Conservation (phyloP, 2,329 filamentous ascomycete species). For the Thielaviopsis musarum region DNA sequence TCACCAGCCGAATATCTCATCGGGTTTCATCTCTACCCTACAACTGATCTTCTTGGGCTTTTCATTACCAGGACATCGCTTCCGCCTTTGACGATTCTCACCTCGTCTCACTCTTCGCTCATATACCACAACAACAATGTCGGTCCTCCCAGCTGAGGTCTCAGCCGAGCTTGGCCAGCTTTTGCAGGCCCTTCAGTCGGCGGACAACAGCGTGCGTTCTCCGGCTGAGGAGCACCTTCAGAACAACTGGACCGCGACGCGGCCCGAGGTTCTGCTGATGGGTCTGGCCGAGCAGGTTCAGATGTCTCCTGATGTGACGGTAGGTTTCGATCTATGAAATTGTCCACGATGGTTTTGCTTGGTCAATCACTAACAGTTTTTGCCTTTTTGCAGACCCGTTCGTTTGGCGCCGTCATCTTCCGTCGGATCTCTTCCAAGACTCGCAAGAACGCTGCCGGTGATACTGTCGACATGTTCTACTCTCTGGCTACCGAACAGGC, state of each 20-base stretch:
- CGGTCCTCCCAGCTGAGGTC: constrained; percentile 68
- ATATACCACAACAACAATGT: constrained; percentile 37
- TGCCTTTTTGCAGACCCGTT: constrained; percentile 46
- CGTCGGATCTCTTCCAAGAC: constrained; percentile 82
- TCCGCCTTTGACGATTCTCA: not conserved
- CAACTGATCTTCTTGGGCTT: no score
- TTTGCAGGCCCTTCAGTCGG: constrained; percentile 70
- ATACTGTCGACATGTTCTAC: constrained; percentile 70
- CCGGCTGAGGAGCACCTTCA: constrained; percentile 83
- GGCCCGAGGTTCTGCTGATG: constrained; percentile 82
- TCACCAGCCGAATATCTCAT: not conserved
- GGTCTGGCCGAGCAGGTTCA: constrained; percentile 85
- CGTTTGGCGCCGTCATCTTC: constrained; percentile 88
- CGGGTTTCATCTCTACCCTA: no score
- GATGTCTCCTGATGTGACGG: constrained; percentile 53
- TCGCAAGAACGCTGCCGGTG: constrained; percentile 54
- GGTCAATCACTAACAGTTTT: not conserved
- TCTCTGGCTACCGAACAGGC: constrained; percentile 60
- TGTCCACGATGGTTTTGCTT: not conserved
- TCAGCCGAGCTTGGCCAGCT: constrained; percentile 74
- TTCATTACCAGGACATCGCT: no score
- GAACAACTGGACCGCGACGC: constrained; percentile 68
- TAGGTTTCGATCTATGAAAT: constrained; percentile 23
- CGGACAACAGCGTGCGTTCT: constrained; percentile 72
- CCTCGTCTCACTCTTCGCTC: not conserved